phyloP scores from a whole-genome alignment of 345 rosid species.

The Pugionium cornutum region DNA sequence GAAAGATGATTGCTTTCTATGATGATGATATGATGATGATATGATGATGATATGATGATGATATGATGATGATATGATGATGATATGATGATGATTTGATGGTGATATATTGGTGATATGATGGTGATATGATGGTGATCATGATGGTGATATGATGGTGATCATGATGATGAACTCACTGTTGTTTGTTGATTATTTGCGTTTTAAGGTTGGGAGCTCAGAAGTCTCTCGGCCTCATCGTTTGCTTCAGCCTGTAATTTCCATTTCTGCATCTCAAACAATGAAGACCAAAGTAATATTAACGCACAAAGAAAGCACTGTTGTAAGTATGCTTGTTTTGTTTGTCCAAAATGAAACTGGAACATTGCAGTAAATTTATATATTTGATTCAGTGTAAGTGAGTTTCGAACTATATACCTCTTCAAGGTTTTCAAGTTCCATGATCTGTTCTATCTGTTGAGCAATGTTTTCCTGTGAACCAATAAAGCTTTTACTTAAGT shows the following conservation, averaged over 20 bases:
- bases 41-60: constrained; percentile 1
- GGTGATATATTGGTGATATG: neutral
- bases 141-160: constrained; percentile 13
- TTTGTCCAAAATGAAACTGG: constrained; percentile 13
- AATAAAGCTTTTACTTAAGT: neutral
- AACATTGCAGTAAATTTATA: neutral
- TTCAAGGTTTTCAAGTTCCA: constrained; percentile 97
- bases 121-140: constrained; percentile 16
- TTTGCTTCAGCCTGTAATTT: constrained; percentile 90
- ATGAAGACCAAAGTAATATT: constrained; percentile 1
- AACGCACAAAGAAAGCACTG: neutral
- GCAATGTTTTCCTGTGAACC: constrained; percentile 69
- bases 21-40: neutral
- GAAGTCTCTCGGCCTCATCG: constrained; percentile 90
- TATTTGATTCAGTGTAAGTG: neutral
- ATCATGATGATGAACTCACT: neutral
- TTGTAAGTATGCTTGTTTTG: neutral
- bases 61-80: constrained; percentile 6
- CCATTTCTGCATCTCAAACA: constrained; percentile 66
- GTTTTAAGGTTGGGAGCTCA: constrained; percentile 56
- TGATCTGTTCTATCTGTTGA: constrained; percentile 80
- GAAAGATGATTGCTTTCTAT: constrained; percentile 29
- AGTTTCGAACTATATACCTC: constrained; percentile 50
- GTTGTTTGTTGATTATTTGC: neutral
- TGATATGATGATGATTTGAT: constrained; percentile 10